Evolutionary conservation across 192 early-diverging fungal genomes (phyloP).

Genomic region (Helicostylum pulchrum): DNA sequence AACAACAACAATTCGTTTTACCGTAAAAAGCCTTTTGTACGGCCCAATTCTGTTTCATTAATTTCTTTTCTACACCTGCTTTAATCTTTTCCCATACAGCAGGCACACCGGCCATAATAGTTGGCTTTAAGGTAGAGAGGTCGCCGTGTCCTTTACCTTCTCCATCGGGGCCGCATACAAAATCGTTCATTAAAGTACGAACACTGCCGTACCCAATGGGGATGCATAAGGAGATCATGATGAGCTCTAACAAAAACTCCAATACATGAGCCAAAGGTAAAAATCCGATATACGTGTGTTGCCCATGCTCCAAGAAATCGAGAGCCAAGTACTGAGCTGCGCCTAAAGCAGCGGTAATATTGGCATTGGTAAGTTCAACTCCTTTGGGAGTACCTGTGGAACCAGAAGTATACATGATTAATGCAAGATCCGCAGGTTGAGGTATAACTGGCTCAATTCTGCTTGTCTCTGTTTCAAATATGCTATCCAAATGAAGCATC

Average conservation of each 20-base stretch:
- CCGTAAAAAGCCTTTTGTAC: slow-evolving; percentile 47
- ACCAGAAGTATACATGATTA: slow-evolving; percentile 65
- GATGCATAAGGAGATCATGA: slow-evolving; percentile 61
- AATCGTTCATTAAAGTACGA: slow-evolving; percentile 67
- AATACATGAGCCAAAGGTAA: slow-evolving; percentile 75
- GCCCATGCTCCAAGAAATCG: slow-evolving; percentile 27
- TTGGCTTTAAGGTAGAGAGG: slow-evolving; percentile 64
- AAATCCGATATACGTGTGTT: slow-evolving; percentile 49
- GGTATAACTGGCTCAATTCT: not conserved
- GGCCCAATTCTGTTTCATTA: slow-evolving; percentile 32
- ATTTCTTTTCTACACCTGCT: slow-evolving; percentile 72
- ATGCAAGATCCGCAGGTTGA: slow-evolving; percentile 39
- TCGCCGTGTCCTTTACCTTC: slow-evolving; percentile 60
- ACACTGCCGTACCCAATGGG: slow-evolving; percentile 56
- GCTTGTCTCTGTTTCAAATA: not conserved
- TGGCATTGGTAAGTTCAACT: slow-evolving; percentile 63
- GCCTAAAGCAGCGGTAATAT: slow-evolving; percentile 61
- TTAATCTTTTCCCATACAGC: slow-evolving; percentile 86
- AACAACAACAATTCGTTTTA: slow-evolving; percentile 27
- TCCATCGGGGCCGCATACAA: slow-evolving; percentile 43
- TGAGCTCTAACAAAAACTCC: slow-evolving; percentile 80
- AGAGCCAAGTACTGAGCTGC: slow-evolving; percentile 31
- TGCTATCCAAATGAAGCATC: not conserved
- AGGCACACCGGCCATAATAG: slow-evolving; percentile 81
- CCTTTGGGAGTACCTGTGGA: slow-evolving; percentile 77